Conservation (phyloP, 2,329 filamentous ascomycete species). For the Verticillium longisporum region DNA sequence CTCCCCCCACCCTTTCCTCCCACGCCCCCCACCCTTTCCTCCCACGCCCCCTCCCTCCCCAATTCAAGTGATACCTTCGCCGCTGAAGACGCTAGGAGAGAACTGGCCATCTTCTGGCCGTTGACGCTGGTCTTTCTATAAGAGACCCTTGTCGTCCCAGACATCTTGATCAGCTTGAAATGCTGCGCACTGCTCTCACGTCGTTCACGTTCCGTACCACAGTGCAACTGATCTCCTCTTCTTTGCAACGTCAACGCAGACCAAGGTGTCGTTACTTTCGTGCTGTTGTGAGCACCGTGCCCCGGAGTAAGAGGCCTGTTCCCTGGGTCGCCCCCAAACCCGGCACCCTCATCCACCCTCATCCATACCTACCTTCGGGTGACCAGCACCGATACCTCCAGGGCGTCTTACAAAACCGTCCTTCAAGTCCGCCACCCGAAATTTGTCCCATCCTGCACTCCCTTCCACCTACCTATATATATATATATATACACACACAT, state of each 20-base stretch:
- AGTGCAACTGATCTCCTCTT: not conserved
- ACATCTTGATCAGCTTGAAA: not conserved
- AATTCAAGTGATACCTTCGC: not conserved
- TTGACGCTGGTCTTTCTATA: conserved; percentile 1
- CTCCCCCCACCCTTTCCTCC: too few species aligned
- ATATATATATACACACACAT: conserved; percentile 4
- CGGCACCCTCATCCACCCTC: not conserved
- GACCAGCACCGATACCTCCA: not conserved
- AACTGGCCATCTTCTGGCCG: not conserved
- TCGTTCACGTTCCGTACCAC: not conserved
- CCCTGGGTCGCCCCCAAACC: not conserved
- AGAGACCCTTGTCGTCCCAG: not conserved
- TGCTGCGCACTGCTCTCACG: not conserved
- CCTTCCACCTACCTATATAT: not conserved
- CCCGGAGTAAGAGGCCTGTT: not conserved
- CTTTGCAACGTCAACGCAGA: not conserved
- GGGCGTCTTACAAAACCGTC: not conserved
- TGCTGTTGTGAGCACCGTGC: not conserved
- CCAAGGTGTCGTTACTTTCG: not conserved
- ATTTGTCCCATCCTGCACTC: not conserved
- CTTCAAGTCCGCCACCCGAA: not conserved
- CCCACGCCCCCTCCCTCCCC: conserved; percentile 2
- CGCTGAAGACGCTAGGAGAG: not conserved
- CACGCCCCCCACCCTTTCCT: not conserved
- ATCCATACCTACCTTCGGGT: not conserved